Base-by-base conservation (phyloP, 2,329 filamentous ascomycete genomes). In the Chaetomiaceae sp. region DNA sequence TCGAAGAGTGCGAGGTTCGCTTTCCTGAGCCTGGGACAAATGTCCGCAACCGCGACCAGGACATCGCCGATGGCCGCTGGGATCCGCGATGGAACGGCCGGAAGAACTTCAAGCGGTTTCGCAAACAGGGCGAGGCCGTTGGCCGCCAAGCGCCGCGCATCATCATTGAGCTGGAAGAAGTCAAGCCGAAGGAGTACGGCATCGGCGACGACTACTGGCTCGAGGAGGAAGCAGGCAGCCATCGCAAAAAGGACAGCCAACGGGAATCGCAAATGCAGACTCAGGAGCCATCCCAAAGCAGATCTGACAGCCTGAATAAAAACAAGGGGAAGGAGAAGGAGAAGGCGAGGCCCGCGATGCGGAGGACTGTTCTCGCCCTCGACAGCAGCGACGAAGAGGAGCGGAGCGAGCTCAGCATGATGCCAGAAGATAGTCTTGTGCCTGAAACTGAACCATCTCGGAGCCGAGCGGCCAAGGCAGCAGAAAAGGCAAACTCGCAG, bases 41-140 rank as follows among this genome's bases (percentile, higher is more conserved):
- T 23, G 38, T 10, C 21, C 49, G 55, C 25, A 56, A 59, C 63
- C 70, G 77, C 16, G 81, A 84, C n/a, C 71, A 75, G 52, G 77
- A 80, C 18, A 67, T 76, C 40, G 74, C 71, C 1, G 73, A 75
- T 38, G 76, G 77, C 5, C 78, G 89, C 36, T 96, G 92, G 91
- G 82, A 96, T 60, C 84, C 89, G 1, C 78, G 78, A 34, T 99
- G 94, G 94, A 95, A 96, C 66, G 94, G 92, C 0, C 80, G 92
- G 38, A 92, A 90, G 69, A 97, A 99, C 65, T 99, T 96, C 73
- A 99, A 99, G 69, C 87, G 83, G 62, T 99, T 99, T 65, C 77
- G 78, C 20, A 77, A 75, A 50, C 76, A 81, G 48, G 84, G 81
- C 21, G 79, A 79, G 18, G 59, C 60, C 5, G 57, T 63, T 2